phyloP scores from a whole-genome alignment of 1,284 basidiomycete genomes.

The Cutaneotrichosporon dermatis region DNA sequence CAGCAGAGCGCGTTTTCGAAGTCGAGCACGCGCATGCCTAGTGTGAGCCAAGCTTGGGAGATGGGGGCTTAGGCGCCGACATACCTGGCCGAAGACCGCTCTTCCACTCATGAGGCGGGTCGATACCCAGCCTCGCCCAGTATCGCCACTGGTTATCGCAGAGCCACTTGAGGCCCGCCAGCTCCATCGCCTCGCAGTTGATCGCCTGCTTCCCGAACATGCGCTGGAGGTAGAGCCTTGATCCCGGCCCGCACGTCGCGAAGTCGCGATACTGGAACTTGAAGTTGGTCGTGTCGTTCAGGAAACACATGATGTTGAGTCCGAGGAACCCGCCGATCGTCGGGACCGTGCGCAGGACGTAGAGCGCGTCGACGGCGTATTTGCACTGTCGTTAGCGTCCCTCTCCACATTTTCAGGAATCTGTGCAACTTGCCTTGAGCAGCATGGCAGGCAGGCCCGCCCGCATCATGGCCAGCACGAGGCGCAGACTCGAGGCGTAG shows the following conservation, averaged over 20 bases:
- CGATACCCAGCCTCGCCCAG: constrained; percentile 25
- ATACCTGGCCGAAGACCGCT: constrained; percentile 23
- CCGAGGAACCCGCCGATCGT: constrained; percentile 32
- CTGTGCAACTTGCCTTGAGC: not conserved
- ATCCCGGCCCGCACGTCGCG: constrained; percentile 34
- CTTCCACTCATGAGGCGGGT: constrained; percentile 29
- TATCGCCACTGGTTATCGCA: constrained; percentile 32
- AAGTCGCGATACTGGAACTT: constrained; percentile 27
- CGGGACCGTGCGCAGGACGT: constrained; percentile 26
- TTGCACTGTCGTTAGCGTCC: constrained; percentile 3
- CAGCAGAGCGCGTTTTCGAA: constrained; percentile 37
- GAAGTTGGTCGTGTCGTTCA: constrained; percentile 23
- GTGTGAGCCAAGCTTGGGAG: too few relatives aligned
- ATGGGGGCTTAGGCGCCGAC: too few relatives aligned
- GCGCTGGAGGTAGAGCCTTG: constrained; percentile 18
- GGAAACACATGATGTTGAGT: constrained; percentile 25
- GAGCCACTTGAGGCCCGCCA: constrained; percentile 34
- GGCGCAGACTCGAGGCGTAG: constrained; percentile 27
- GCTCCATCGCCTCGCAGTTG: constrained; percentile 27
- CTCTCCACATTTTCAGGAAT: too few relatives aligned
- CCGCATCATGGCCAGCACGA: constrained; percentile 29
- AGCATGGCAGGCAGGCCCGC: constrained; percentile 22
- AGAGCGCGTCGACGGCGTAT: constrained; percentile 31
- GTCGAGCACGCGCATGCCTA: constrained; percentile 30
- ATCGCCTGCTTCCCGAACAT: constrained; percentile 27